A percentile compares a stretch with the other conserved stretches of the same genome.
Evolutionary conservation across 1,139 yeast species (phyloP).

Genomic region (Kluyveromyces marxianus): DNA sequence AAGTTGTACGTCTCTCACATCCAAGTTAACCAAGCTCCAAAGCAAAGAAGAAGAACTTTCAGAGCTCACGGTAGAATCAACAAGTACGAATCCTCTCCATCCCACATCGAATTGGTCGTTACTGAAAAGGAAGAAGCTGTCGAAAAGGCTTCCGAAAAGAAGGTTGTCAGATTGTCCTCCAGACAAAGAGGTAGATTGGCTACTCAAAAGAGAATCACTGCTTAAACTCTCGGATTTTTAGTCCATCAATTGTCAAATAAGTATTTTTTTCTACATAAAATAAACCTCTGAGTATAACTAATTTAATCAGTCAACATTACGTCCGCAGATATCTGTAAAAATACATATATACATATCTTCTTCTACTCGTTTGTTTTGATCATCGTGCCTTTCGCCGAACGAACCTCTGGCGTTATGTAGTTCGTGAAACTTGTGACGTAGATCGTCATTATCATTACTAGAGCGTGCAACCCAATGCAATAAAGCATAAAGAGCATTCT

Average conservation of each 20-base stretch:
- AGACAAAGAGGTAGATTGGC: slow-evolving; percentile 94
- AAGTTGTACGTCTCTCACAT: slow-evolving; percentile 94
- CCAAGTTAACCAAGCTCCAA: slow-evolving; percentile 99
- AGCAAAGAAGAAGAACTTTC: slow-evolving; percentile 99
- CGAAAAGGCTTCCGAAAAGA: slow-evolving; percentile 84
- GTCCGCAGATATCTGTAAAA: background rate
- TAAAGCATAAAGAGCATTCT: slow-evolving; percentile 68
- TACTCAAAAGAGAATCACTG: slow-evolving; percentile 68
- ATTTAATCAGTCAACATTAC: slow-evolving; percentile 3
- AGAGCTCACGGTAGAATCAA: slow-evolving; percentile 99
- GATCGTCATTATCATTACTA: slow-evolving; percentile 61
- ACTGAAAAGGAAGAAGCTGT: slow-evolving; percentile 94
- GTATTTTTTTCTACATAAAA: slow-evolving; percentile 1
- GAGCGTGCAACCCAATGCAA: slow-evolving; percentile 65
- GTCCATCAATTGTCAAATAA: background rate
- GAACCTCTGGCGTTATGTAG: slow-evolving; percentile 41
- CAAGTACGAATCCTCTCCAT: slow-evolving; percentile 97
- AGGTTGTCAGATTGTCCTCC: slow-evolving; percentile 64
- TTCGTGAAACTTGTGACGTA: slow-evolving; percentile 48
- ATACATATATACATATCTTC: too few relatives aligned
- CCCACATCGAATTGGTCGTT: slow-evolving; percentile 96
- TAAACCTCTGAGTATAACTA: slow-evolving; percentile 4
- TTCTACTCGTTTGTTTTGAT: slow-evolving; percentile 1
- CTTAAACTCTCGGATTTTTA: slow-evolving; percentile 27
- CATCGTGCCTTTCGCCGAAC: slow-evolving; percentile 25